Percentiles rank a stretch among this genome's conserved stretches.
Evolutionary conservation across 768 basidiomycete species (phyloP).

Genomic region (Pleurotus sapidus): DNA sequence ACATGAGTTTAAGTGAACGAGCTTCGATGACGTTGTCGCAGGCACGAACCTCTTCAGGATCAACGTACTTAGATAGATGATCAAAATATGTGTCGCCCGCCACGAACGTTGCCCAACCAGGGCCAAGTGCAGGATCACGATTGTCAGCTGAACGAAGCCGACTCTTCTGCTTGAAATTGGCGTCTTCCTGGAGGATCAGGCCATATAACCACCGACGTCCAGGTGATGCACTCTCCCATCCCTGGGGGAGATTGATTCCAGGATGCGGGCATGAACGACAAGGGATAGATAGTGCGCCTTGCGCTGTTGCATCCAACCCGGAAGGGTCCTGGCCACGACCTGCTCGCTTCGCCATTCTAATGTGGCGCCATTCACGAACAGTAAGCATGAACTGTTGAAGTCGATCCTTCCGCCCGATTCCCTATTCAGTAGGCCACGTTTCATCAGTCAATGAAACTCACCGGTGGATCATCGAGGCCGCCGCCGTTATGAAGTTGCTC

Average conservation of each 20-base stretch:
- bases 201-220: slow-evolving; percentile 14
- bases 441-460: no score
- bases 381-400: no score
- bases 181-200: slow-evolving; percentile 15
- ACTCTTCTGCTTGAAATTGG: slow-evolving; percentile 16
- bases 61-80: slow-evolving; percentile 10
- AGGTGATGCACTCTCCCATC: slow-evolving; percentile 11
- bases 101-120: slow-evolving; percentile 9
- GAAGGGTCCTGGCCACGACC: slow-evolving; percentile 12
- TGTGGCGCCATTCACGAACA: slow-evolving; percentile 10
- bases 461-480: no score
- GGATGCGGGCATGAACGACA: slow-evolving; percentile 14
- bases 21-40: no score
- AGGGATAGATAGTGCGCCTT: slow-evolving; percentile 6
- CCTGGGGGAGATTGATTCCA: slow-evolving; percentile 9
- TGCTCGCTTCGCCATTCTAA: slow-evolving; percentile 14
- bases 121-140: no score
- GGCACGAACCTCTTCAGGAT: no score
- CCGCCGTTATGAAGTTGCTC: neutral
- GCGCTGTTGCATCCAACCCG: slow-evolving; percentile 7
- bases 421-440: no score
- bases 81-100: slow-evolving; percentile 2
- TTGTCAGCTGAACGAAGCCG: slow-evolving; percentile 6
- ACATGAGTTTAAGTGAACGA: slow-evolving; percentile 10
- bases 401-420: no score